A percentile compares a stretch with the other conserved stretches of the same genome.
Conservation (phyloP, 768 basidiomycete genomes). For the Mycena haematopus region DNA sequence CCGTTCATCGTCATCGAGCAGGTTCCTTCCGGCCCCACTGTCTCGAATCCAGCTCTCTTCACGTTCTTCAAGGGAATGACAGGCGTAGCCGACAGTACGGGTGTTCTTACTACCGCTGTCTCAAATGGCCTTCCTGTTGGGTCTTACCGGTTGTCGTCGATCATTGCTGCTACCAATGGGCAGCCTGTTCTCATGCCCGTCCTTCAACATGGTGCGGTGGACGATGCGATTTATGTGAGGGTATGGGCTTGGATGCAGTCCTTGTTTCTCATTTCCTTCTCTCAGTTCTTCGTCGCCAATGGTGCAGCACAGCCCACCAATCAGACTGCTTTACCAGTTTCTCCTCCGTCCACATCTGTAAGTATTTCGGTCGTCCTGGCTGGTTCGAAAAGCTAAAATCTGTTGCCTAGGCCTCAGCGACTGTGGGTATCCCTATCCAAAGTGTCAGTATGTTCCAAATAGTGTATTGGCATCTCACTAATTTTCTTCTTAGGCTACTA, state of each 20-base stretch:
- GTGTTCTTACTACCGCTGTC: conserved; percentile 44
- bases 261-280: not conserved
- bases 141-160: conserved; percentile 50
- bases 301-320: conserved; percentile 18
- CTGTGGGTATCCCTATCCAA: not conserved
- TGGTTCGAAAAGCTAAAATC: not conserved
- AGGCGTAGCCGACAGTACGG: conserved; percentile 38
- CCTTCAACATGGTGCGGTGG: conserved; percentile 40
- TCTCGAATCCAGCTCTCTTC: conserved; percentile 54
- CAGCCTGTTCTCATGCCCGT: conserved; percentile 37
- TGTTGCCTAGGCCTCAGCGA: not conserved
- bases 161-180: conserved; percentile 41
- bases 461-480: not conserved
- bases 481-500: not conserved
- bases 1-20: conserved; percentile 60
- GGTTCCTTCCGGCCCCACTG: conserved; percentile 50
- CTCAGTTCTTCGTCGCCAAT: conserved; percentile 17
- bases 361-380: not conserved
- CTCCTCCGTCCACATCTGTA: not conserved
- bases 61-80: conserved; percentile 48
- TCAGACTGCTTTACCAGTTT: conserved; percentile 9
- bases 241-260: not conserved
- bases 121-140: conserved; percentile 56
- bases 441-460: not conserved
- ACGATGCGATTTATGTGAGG: conserved; percentile 37